Percentiles rank a stretch among this genome's conserved stretches.
Evolutionary conservation across 2,329 filamentous ascomycete genomes (phyloP).

Genomic region (Bipolaris cookei): DNA sequence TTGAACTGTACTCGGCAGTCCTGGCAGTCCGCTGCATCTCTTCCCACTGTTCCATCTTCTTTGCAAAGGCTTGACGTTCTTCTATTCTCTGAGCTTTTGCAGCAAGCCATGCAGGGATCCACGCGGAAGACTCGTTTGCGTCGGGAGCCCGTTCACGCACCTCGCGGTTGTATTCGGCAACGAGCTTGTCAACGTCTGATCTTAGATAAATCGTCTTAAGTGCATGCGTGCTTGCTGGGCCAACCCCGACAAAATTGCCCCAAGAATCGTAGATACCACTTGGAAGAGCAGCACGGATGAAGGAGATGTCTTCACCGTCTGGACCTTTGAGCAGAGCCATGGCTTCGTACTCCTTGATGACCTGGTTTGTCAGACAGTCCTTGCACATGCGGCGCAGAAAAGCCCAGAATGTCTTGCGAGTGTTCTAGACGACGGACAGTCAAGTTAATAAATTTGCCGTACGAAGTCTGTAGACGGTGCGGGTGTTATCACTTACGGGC

Average conservation of each 20-base stretch:
- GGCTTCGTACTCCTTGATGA: constrained; percentile 41
- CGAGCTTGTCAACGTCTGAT: constrained; percentile 39
- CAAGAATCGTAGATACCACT: constrained; percentile 49
- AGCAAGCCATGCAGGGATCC: constrained; percentile 30
- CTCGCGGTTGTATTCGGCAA: constrained; percentile 33
- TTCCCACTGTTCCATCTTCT: constrained; percentile 49
- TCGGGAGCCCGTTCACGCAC: constrained; percentile 22
- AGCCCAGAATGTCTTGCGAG: constrained; percentile 53
- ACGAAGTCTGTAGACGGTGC: neutral
- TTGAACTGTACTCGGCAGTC: constrained; percentile 38
- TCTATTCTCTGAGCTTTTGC: constrained; percentile 36
- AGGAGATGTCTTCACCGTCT: constrained; percentile 36
- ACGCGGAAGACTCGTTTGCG: constrained; percentile 31
- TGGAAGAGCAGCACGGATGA: constrained; percentile 39
- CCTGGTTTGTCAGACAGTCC: constrained; percentile 45
- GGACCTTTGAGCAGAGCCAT: constrained; percentile 33
- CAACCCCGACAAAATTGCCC: constrained; percentile 49
- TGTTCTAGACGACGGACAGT: constrained; percentile 21
- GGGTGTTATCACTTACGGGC: constrained; percentile 7
- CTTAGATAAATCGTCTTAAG: constrained; percentile 43
- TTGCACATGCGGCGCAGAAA: constrained; percentile 53
- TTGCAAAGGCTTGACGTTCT: constrained; percentile 43
- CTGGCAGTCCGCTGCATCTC: constrained; percentile 39
- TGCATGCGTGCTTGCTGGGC: constrained; percentile 43
- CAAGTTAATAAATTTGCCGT: neutral